Conservation (phyloP, 1,284 basidiomycete genomes). For the Microbotryum silenes-acaulis region DNA sequence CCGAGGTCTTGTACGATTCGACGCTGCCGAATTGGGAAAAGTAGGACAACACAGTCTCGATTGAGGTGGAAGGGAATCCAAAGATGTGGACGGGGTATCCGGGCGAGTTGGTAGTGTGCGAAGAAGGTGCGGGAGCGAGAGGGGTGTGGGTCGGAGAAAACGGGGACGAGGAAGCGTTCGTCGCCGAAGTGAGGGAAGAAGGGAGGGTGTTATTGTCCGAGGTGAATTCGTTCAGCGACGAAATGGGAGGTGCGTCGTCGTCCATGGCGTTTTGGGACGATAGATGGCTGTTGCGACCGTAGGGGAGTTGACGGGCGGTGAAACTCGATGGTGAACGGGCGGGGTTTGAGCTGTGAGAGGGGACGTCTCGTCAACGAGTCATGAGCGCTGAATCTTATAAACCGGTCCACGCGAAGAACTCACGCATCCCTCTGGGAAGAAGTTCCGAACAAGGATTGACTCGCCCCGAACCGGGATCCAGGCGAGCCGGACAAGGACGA, state of each 20-base stretch:
- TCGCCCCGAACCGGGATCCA: slow-evolving; percentile 14
- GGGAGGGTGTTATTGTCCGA: background rate
- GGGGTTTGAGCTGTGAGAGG: background rate
- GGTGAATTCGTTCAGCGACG: slow-evolving; percentile 30
- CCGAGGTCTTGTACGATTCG: slow-evolving; percentile 20
- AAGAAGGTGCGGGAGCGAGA: slow-evolving; percentile 1
- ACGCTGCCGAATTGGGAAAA: slow-evolving; percentile 34
- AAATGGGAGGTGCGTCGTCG: slow-evolving; percentile 35
- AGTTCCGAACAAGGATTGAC: slow-evolving; percentile 18
- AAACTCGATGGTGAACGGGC: no score
- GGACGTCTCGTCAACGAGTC: background rate
- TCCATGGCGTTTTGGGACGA: slow-evolving; percentile 29
- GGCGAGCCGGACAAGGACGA: slow-evolving; percentile 22
- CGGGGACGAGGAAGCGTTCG: slow-evolving; percentile 10
- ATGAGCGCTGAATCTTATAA: background rate
- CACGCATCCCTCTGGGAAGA: slow-evolving; percentile 2
- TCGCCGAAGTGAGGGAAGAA: slow-evolving; percentile 4
- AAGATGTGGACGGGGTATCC: slow-evolving; percentile 34
- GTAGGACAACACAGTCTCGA: slow-evolving; percentile 29
- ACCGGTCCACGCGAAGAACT: background rate
- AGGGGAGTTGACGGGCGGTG: slow-evolving; percentile 20
- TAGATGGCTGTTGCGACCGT: slow-evolving; percentile 21
- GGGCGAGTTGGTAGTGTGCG: background rate
- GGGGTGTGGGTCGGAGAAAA: background rate
- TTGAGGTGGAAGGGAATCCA: slow-evolving; percentile 33